phyloP scores from a whole-genome alignment of 225 moss, liverwort and hornwort species.

The Ulota crispa region DNA sequence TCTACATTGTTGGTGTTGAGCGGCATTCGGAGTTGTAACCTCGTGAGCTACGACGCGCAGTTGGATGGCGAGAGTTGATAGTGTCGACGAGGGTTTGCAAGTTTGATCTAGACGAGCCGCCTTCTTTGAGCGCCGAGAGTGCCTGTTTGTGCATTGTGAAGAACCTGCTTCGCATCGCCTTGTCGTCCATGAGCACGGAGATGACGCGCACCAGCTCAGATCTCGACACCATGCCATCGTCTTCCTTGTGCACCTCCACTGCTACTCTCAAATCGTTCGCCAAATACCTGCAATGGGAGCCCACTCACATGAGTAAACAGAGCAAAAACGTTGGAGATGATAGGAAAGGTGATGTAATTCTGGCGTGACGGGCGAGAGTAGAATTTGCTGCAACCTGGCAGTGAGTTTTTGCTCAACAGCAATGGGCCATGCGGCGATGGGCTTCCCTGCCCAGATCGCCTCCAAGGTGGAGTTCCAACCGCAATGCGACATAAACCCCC shows the following conservation, averaged over 20 bases:
- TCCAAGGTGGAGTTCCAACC: constrained; percentile 69
- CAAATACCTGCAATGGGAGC: constrained; percentile 36
- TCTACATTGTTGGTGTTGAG: background rate
- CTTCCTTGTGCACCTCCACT: constrained; percentile 38
- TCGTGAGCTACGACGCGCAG: background rate
- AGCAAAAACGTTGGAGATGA: constrained; percentile 37
- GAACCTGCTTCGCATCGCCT: constrained; percentile 27
- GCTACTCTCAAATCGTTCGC: constrained; percentile 41
- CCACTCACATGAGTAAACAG: background rate
- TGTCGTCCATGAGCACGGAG: constrained; percentile 37
- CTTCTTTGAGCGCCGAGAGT: constrained; percentile 26
- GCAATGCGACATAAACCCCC: constrained; percentile 54
- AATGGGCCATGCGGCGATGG: constrained; percentile 51
- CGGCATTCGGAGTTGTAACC: background rate
- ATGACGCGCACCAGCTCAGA: constrained; percentile 40
- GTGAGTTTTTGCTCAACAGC: constrained; percentile 55
- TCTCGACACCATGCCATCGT: constrained; percentile 33
- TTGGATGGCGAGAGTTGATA: background rate
- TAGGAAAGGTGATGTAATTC: background rate
- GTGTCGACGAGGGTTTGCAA: constrained; percentile 31
- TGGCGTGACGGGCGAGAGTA: no score
- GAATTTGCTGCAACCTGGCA: constrained; percentile 29
- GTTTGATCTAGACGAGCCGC: constrained; percentile 20
- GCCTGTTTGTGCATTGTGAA: constrained; percentile 30
- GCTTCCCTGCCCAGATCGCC: constrained; percentile 48